Conservation (phyloP, 2,329 filamentous ascomycete species). For the Atkinsonella hypoxylon region DNA sequence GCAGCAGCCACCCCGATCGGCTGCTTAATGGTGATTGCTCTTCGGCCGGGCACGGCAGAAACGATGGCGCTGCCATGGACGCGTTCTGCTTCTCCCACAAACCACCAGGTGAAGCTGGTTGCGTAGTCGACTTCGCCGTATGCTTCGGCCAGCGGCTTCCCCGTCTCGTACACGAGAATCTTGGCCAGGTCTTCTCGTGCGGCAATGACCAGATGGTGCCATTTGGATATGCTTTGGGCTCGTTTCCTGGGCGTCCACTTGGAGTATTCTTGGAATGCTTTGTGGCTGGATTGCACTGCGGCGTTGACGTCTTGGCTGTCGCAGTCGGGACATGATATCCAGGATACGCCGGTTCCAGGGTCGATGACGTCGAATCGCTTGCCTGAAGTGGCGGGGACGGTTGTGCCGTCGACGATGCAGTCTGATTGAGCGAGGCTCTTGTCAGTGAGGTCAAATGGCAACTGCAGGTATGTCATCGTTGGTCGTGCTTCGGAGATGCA, state of each 20-base stretch:
- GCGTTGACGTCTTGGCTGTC: conserved; percentile 26
- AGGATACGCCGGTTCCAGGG: conserved; percentile 36
- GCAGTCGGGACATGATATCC: conserved; percentile 38
- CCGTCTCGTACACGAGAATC: conserved; percentile 36
- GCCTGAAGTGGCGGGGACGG: conserved; percentile 31
- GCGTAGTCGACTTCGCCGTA: conserved; percentile 44
- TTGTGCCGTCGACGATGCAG: conserved; percentile 37
- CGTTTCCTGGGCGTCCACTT: conserved; percentile 24
- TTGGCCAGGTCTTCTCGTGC: conserved; percentile 27
- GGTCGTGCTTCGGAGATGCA: not conserved
- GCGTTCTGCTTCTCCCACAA: conserved; percentile 36
- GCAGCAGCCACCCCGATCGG: conserved; percentile 24
- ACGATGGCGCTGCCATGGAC: conserved; percentile 47
- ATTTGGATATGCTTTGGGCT: conserved; percentile 22
- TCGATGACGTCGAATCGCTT: conserved; percentile 40
- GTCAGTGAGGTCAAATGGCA: conserved; percentile 33
- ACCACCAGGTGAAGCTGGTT: conserved; percentile 43
- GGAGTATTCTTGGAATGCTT: conserved; percentile 26
- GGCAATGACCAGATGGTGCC: conserved; percentile 24
- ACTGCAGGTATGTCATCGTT: conserved; percentile 5
- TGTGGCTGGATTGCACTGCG: conserved; percentile 23
- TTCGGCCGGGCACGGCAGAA: conserved; percentile 47
- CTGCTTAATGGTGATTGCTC: conserved; percentile 57
- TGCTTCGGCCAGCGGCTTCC: conserved; percentile 43
- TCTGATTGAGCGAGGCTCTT: conserved; percentile 34